Conservation (phyloP, 352 stramenopile genomes). For the Phytophthora crassamura region DNA sequence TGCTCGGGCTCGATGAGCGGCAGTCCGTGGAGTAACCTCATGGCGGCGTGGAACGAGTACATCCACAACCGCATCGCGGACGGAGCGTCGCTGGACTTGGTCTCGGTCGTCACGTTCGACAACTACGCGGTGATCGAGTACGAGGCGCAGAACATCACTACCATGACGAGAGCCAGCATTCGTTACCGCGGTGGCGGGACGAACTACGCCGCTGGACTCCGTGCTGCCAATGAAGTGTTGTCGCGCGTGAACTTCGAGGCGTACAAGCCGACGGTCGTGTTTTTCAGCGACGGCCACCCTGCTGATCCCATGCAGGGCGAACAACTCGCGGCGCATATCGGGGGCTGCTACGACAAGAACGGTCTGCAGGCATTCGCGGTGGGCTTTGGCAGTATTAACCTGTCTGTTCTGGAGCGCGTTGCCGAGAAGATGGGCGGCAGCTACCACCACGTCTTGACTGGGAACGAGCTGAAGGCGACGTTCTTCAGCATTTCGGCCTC, state of each 20-base stretch:
- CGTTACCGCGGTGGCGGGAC: conserved; percentile 57
- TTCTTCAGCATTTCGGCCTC: conserved; percentile 83
- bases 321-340: conserved; percentile 61
- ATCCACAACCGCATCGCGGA: too few relatives aligned
- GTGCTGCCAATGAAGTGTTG: conserved; percentile 67
- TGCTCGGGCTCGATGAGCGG: conserved; percentile 79
- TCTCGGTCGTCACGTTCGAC: conserved; percentile 80
- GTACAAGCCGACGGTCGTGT: conserved; percentile 76
- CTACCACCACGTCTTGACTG: conserved; percentile 69
- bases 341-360: conserved; percentile 63
- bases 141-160: conserved; percentile 61
- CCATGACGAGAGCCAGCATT: conserved; percentile 36
- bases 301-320: conserved; percentile 50
- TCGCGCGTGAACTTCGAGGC: conserved; percentile 64
- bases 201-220: conserved; percentile 58
- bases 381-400: conserved; percentile 75
- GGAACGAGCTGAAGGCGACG: conserved; percentile 72
- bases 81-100: too few relatives aligned
- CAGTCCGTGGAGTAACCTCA: conserved; percentile 59
- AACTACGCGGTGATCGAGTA: conserved; percentile 47
- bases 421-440: conserved; percentile 59
- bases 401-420: conserved; percentile 62
- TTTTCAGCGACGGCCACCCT: conserved; percentile 83
- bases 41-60: too few relatives aligned
- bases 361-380: conserved; percentile 69